phyloP scores from a whole-genome alignment of 306 rosid species.

The Aeschynomene evenia region DNA sequence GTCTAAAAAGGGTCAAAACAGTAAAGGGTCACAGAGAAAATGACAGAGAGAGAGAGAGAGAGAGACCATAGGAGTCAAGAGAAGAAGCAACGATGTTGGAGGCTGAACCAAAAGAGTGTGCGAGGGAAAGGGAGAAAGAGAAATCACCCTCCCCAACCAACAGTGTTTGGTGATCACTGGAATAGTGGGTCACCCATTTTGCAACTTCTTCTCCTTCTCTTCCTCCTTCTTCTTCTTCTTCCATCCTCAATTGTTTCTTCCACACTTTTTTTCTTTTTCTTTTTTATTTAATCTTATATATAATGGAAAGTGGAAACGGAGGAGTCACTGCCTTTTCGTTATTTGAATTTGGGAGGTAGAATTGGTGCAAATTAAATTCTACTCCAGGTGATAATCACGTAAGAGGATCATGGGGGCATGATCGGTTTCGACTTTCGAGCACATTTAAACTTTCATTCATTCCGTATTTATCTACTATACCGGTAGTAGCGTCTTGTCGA shows the following conservation, averaged over 20 bases:
- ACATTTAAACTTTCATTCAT: too few relatives aligned
- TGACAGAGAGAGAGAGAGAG: neutral
- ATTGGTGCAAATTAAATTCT: too few relatives aligned
- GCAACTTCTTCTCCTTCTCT: neutral
- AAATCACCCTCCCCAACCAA: conserved; percentile 70
- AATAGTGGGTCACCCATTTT: conserved; percentile 44
- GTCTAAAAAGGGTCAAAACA: neutral
- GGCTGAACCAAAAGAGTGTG: conserved; percentile 46
- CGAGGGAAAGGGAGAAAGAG: conserved; percentile 51
- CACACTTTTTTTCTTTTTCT: neutral
- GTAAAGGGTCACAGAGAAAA: neutral
- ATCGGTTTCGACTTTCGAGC: too few relatives aligned
- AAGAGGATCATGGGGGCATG: too few relatives aligned
- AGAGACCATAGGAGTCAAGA: conserved; percentile 39
- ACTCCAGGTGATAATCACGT: too few relatives aligned
- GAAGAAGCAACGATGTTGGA: conserved; percentile 48
- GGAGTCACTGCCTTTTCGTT: neutral
- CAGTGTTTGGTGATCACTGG: conserved; percentile 47
- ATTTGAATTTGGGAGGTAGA: too few relatives aligned
- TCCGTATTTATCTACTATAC: too few relatives aligned
- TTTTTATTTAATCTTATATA: neutral
- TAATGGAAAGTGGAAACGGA: neutral
- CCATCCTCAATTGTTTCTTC: neutral
- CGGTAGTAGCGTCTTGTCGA: too few relatives aligned
- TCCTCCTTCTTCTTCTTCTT: neutral